Evolutionary conservation across 1,139 yeast genomes (phyloP).

Genomic region (Groenewaldozyma auringiensis): DNA sequence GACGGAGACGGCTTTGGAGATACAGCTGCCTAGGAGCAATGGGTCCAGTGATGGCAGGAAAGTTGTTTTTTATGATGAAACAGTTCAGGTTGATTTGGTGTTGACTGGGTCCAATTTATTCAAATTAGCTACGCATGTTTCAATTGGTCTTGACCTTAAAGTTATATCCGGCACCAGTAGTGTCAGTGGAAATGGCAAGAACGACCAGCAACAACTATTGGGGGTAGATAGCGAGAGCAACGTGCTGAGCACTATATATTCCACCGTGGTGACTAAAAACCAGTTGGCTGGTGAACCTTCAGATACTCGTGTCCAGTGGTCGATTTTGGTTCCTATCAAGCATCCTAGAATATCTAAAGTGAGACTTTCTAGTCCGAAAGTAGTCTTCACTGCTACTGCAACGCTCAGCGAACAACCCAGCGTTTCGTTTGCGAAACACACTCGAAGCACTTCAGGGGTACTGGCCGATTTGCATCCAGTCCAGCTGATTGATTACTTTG

Average conservation of each 20-base stretch:
- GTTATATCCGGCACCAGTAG: background rate
- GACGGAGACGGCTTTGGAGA: background rate
- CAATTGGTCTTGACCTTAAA: background rate
- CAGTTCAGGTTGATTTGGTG: constrained; percentile 15
- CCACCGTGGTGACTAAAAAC: background rate
- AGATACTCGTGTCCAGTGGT: constrained; percentile 20
- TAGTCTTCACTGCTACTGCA: background rate
- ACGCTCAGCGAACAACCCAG: background rate
- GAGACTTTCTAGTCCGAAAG: background rate
- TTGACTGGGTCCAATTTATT: constrained; percentile 5
- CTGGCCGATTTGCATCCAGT: constrained; percentile 20
- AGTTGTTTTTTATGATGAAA: constrained; percentile 21
- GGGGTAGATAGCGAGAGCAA: background rate
- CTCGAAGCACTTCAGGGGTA: constrained; percentile 4
- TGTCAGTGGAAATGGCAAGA: too few relatives aligned
- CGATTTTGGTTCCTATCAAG: constrained; percentile 19
- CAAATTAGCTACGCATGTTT: constrained; percentile 1
- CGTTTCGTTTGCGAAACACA: background rate
- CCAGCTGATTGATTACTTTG: constrained; percentile 19
- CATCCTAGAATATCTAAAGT: constrained; percentile 20
- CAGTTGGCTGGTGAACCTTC: background rate
- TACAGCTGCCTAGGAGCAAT: background rate
- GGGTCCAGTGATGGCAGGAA: background rate
- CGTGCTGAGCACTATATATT: background rate
- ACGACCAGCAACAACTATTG: too few relatives aligned